phyloP scores from a whole-genome alignment of 805 yeast species.

The Cyberlindnera saturnus region DNA sequence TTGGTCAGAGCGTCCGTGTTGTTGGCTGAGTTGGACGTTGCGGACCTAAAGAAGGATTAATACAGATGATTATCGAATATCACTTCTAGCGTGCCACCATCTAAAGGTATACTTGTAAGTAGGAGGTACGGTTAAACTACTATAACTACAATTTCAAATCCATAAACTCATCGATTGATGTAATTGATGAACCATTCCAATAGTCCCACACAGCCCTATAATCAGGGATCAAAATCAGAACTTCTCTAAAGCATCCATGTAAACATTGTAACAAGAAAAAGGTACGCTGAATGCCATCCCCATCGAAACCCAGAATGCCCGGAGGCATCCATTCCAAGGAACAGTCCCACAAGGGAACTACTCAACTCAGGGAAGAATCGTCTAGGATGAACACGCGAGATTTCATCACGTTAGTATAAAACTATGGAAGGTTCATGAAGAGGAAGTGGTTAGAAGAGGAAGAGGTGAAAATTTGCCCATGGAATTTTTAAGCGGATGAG shows the following conservation, averaged over 20 bases:
- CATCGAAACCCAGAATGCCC: conserved; percentile 23
- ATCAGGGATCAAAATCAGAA: conserved; percentile 17
- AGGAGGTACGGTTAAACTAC: no score
- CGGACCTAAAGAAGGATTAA: conserved; percentile 22
- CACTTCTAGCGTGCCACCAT: not conserved
- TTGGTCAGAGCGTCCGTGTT: conserved; percentile 76
- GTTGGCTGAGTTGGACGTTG: conserved; percentile 68
- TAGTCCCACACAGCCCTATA: not conserved
- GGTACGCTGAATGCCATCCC: conserved; percentile 25
- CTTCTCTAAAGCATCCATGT: conserved; percentile 21
- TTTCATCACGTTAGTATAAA: conserved; percentile 28
- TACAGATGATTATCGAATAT: not conserved
- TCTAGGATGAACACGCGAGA: conserved; percentile 23
- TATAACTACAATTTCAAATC: no score
- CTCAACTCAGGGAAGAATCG: conserved; percentile 25
- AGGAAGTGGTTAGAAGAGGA: not conserved
- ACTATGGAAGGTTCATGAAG: conserved; percentile 26
- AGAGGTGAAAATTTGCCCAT: not conserved
- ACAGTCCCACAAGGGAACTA: conserved; percentile 6
- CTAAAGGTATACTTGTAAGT: no score
- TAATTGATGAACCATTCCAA: conserved; percentile 1
- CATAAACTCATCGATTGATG: not conserved
- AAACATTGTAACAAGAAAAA: conserved; percentile 25
- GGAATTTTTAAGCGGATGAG: not conserved
- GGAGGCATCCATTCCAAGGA: conserved; percentile 17